phyloP scores from a whole-genome alignment of 1,284 basidiomycete genomes.

The Apiotrichum gracile region DNA sequence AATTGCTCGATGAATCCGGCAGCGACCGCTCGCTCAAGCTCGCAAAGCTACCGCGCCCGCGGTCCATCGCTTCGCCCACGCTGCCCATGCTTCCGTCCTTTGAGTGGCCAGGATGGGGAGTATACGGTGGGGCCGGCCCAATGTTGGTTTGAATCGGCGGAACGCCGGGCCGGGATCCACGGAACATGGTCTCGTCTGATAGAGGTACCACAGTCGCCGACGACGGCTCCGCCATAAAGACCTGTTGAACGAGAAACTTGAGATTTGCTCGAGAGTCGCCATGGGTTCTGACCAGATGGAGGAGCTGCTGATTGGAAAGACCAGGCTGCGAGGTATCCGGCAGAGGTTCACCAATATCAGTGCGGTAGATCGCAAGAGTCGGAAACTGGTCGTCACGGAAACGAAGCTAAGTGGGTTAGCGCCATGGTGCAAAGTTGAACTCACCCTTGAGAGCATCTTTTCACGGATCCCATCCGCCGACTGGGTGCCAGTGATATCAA shows the following conservation, averaged over 20 bases:
- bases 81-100: constrained; percentile 41
- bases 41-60: constrained; percentile 5
- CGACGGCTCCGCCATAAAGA: constrained; percentile 27
- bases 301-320: constrained; percentile 61
- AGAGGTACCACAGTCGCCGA: constrained; percentile 39
- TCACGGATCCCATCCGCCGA: constrained; percentile 72
- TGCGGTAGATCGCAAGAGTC: constrained; percentile 72
- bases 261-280: constrained; percentile 70
- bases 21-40: constrained; percentile 1
- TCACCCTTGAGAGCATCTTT: constrained; percentile 74
- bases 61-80: constrained; percentile 30
- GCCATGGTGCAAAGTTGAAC: constrained; percentile 16
- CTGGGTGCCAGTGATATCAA: constrained; percentile 67
- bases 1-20: background rate
- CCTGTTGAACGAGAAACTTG: constrained; percentile 64
- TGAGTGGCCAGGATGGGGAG: constrained; percentile 25
- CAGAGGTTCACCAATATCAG: constrained; percentile 65
- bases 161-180: constrained; percentile 15
- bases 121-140: constrained; percentile 6
- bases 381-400: constrained; percentile 75
- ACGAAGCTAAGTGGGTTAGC: constrained; percentile 56
- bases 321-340: constrained; percentile 66
- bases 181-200: background rate
- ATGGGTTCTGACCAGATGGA: constrained; percentile 62
- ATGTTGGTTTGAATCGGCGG: constrained; percentile 30